Percentiles rank a stretch among this genome's conserved stretches.
These are phyloP conservation scores for Digitaria exilis DNA, from an alignment of 202 grass and related monocot species.

Conservation along the genomic window DNA sequence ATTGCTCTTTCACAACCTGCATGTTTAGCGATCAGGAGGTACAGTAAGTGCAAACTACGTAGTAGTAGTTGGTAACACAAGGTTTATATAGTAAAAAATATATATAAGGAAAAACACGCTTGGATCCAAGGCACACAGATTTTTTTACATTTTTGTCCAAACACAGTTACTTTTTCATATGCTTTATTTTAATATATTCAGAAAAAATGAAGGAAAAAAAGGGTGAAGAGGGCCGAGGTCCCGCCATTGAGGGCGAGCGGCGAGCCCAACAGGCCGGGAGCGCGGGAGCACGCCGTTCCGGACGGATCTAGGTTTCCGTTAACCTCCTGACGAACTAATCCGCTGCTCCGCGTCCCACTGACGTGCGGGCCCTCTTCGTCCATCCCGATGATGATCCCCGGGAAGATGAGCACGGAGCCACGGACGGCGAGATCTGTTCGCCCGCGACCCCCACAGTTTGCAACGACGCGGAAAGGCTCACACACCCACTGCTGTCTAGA, in stretches of 20 bases:
- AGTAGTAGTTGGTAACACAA: neutral
- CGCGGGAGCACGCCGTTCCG: neutral
- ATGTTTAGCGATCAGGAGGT: neutral
- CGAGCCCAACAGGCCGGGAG: slow-evolving; percentile 8
- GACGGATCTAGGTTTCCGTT: slow-evolving; percentile 66
- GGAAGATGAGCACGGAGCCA: slow-evolving; percentile 4
- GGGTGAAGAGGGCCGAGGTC: neutral
- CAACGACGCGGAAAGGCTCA: neutral
- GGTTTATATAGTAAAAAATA: neutral
- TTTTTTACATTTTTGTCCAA: neutral
- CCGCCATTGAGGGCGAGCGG: neutral
- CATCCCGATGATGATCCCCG: slow-evolving; percentile 18
- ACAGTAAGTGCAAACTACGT: neutral
- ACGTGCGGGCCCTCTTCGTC: neutral
- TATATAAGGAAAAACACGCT: no score
- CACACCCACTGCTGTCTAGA: rapidly evolving
- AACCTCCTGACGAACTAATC: slow-evolving; percentile 13
- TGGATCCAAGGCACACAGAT: neutral
- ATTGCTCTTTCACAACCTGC: neutral
- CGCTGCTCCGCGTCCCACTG: neutral
- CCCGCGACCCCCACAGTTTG: neutral
- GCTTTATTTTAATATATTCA: neutral
- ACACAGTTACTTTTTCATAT: neutral
- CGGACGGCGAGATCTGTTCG: slow-evolving; percentile 32
- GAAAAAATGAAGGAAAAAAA: neutral